phyloP scores from a whole-genome alignment of 768 basidiomycete species.

The Strobilomyces dryophilus region DNA sequence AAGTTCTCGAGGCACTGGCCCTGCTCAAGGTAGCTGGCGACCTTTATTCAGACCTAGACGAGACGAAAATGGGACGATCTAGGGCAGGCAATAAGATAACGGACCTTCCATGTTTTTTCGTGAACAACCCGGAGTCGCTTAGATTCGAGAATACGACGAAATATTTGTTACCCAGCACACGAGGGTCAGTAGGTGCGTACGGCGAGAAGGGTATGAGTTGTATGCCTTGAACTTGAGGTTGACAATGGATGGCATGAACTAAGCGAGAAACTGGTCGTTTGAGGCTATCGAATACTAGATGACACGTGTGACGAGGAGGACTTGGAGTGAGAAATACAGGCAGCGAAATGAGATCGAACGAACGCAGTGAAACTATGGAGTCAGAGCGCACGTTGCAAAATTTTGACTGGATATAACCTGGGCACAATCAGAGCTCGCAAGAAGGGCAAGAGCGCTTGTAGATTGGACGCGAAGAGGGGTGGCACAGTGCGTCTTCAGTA shows the following conservation, averaged over 20 bases:
- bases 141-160: conserved; percentile 91
- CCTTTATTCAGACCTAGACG: conserved; percentile 81
- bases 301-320: conserved; percentile 4
- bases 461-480: too few relatives aligned
- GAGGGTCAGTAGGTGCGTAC: conserved; percentile 4
- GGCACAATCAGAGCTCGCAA: too few relatives aligned
- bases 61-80: conserved; percentile 5
- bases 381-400: conserved; percentile 24
- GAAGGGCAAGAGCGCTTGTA: too few relatives aligned
- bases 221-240: conserved; percentile 81
- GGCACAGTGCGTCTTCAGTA: too few relatives aligned
- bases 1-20: conserved; percentile 89
- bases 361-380: conserved; percentile 8
- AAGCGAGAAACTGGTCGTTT: neutral
- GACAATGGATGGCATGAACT: conserved; percentile 70
- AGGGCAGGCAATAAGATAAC: conserved; percentile 7
- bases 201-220: neutral
- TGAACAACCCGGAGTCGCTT: conserved; percentile 76
- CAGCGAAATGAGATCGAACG: conserved; percentile 10
- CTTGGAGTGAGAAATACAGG: conserved; percentile 26
- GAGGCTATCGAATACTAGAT: conserved; percentile 17
- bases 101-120: conserved; percentile 89
- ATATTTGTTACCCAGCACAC: conserved; percentile 80
- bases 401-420: conserved; percentile 30
- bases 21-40: conserved; percentile 86